phyloP scores from a whole-genome alignment of 805 yeast species.

The Lipomyces spencermartinsiae region DNA sequence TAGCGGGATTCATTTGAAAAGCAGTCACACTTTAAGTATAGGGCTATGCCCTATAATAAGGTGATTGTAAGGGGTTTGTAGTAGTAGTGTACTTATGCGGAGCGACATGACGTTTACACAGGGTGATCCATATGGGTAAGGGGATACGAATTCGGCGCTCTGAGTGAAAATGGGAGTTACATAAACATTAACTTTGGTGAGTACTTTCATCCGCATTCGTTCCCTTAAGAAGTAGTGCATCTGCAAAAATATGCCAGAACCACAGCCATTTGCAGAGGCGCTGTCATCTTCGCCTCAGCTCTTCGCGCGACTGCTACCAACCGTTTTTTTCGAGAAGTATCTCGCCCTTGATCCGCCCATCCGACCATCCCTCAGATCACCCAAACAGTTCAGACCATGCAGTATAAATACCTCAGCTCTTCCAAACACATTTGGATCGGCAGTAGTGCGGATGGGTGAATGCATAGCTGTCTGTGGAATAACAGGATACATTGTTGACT shows the following conservation, averaged over 20 bases:
- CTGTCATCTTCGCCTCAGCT: constrained; percentile 32
- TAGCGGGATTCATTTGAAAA: background rate
- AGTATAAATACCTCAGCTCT: constrained; percentile 29
- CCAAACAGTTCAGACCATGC: constrained; percentile 22
- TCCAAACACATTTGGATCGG: constrained; percentile 33
- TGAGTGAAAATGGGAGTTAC: background rate
- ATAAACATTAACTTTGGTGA: background rate
- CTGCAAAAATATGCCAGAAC: constrained; percentile 1
- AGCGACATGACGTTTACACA: too few relatives aligned
- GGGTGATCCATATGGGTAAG: background rate
- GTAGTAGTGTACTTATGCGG: background rate
- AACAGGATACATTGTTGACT: constrained; percentile 21
- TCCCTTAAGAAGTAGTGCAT: too few relatives aligned
- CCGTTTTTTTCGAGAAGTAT: constrained; percentile 28
- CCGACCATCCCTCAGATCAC: constrained; percentile 35
- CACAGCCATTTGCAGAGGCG: constrained; percentile 29
- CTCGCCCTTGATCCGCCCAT: constrained; percentile 30
- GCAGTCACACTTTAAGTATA: constrained; percentile 12
- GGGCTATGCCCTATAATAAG: constrained; percentile 11
- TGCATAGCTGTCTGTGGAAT: constrained; percentile 36
- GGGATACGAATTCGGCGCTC: background rate
- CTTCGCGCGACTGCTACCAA: constrained; percentile 30
- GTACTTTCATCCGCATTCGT: background rate
- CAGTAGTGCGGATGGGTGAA: constrained; percentile 35
- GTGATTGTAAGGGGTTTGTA: background rate